Conservation (phyloP, 1,284 basidiomycete species). For the Ganoderma boninense region DNA sequence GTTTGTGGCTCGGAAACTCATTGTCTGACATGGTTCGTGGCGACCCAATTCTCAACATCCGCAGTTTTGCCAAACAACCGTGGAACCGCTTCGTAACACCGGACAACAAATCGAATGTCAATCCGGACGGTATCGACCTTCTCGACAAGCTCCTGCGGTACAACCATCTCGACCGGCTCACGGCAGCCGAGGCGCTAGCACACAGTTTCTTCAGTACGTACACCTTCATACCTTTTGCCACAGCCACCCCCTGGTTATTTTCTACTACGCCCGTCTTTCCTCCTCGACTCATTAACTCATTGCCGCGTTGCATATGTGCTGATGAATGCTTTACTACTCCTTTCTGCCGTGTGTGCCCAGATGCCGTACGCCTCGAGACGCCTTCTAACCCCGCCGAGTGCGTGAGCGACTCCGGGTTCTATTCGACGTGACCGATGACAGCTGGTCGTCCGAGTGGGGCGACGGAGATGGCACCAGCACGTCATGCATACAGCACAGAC, state of each 20-base stretch:
- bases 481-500: constrained; percentile 1
- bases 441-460: neutral
- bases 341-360: constrained; percentile 35
- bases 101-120: constrained; percentile 81
- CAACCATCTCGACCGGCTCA: constrained; percentile 86
- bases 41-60: constrained; percentile 9
- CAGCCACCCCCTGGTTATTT: constrained; percentile 18
- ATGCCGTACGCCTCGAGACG: constrained; percentile 63
- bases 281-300: neutral
- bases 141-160: constrained; percentile 87
- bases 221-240: constrained; percentile 8
- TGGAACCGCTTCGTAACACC: constrained; percentile 77
- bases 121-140: constrained; percentile 81
- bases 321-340: neutral
- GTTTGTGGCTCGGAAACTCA: neutral
- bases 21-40: constrained; percentile 3
- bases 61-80: constrained; percentile 76
- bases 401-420: constrained; percentile 67
- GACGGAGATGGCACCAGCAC: constrained; percentile 9
- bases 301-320: neutral
- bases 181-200: constrained; percentile 79
- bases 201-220: constrained; percentile 82
- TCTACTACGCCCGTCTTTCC: neutral
- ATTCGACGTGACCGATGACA: constrained; percentile 41
- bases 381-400: constrained; percentile 57